These are phyloP conservation scores for Phytophthora quininea DNA, from an alignment of 352 stramenopile species.

Conservation along the genomic window DNA sequence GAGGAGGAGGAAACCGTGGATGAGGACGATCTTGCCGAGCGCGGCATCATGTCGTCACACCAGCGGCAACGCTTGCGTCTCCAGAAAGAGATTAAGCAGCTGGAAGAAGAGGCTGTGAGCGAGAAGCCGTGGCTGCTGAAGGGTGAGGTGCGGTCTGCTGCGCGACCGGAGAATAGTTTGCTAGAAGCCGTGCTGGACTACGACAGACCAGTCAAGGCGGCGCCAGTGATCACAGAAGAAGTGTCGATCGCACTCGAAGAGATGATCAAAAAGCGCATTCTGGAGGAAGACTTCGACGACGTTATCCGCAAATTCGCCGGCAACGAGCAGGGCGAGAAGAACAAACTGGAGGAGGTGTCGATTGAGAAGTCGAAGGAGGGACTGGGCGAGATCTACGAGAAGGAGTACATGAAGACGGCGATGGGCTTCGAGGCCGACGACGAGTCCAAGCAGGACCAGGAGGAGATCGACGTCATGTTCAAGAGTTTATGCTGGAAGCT, in stretches of 20 bases:
- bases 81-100: constrained; percentile 84
- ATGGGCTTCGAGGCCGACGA: constrained; percentile 93
- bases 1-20: constrained; percentile 65
- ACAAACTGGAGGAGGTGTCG: constrained; percentile 92
- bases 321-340: constrained; percentile 78
- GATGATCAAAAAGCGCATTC: constrained; percentile 94
- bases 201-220: constrained; percentile 90
- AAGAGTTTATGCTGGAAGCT: constrained; percentile 96
- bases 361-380: constrained; percentile 93
- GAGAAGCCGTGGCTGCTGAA: constrained; percentile 95
- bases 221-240: constrained; percentile 92
- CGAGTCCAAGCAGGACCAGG: constrained; percentile 91
- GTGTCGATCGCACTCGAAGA: constrained; percentile 93
- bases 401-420: constrained; percentile 95
- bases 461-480: constrained; percentile 95
- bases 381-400: constrained; percentile 95
- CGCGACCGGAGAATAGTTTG: constrained; percentile 93
- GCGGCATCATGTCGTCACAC: constrained; percentile 82
- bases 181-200: constrained; percentile 94
- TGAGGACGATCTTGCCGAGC: constrained; percentile 75
- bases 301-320: constrained; percentile 90
- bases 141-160: constrained; percentile 88
- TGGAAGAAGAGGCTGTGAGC: constrained; percentile 89
- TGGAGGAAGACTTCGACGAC: constrained; percentile 96
- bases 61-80: constrained; percentile 69